Percentiles rank a stretch among this genome's conserved stretches.
Conservation (phyloP, 2,329 filamentous ascomycete species). For the Xylogone sp. region DNA sequence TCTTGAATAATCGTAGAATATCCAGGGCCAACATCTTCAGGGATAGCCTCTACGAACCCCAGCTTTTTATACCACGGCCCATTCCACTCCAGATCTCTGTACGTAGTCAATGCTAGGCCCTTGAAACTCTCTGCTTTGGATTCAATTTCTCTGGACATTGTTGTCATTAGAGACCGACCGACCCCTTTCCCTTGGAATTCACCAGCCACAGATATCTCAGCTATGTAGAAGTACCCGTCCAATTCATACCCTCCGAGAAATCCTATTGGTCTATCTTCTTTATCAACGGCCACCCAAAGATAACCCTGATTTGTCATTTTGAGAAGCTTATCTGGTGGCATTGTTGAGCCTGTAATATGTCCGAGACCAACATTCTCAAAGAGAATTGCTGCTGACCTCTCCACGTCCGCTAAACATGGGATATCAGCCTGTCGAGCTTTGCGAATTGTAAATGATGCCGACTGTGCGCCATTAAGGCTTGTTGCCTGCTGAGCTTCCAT, state of each 20-base stretch:
- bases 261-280: conserved; percentile 23
- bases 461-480: not conserved
- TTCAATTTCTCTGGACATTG: conserved; percentile 20
- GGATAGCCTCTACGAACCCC: conserved; percentile 22
- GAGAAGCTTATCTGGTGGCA: conserved; percentile 16
- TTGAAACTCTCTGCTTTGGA: conserved; percentile 19
- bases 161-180: conserved; percentile 22
- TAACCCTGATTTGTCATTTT: conserved; percentile 19
- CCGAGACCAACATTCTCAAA: conserved; percentile 21
- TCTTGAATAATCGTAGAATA: conserved; percentile 19
- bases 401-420: conserved; percentile 22
- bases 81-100: conserved; percentile 23
- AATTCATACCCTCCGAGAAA: conserved; percentile 23
- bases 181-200: conserved; percentile 25
- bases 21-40: conserved; percentile 16
- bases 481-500: not conserved
- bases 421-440: conserved; percentile 22
- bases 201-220: conserved; percentile 24
- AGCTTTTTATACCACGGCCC: conserved; percentile 25
- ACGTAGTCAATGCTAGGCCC: conserved; percentile 25
- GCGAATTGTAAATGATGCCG: conserved; percentile 15
- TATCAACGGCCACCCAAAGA: conserved; percentile 25
- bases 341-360: conserved; percentile 15
- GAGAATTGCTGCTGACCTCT: conserved; percentile 23
- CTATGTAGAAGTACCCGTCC: conserved; percentile 25